Evolutionary conservation across 1,139 yeast species (phyloP), one percentile per base, ranked within the genome.

Genomic region (Debaryomyces coudertii): DNA sequence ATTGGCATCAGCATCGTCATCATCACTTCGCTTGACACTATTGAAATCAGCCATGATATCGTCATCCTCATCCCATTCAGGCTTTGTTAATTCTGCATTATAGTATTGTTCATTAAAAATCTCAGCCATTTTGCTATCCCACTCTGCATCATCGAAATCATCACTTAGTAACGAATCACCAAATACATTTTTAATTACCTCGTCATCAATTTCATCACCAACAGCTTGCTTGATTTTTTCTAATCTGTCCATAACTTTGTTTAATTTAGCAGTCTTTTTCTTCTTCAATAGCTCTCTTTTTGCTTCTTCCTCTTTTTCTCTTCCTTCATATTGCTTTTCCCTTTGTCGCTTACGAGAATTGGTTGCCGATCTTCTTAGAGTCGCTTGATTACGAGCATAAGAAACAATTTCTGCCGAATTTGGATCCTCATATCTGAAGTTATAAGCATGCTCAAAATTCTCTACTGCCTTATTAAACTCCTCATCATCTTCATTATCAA

Each of bases 311-410:
- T 78, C 84, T 53, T 76, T 69, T 33, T 66, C 69, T 50, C 76
- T 80, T 42, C 71, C 77, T 40, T 81, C 86, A 47, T 73, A 79
- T 63, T 83, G 82, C 61, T 75, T 79, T 43, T 90, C 93, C 71
- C 99, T 83, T 66, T 85, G 85, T 64, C 86, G 81, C 70, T 90
- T 90, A 58, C 99, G 81, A 16, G 87, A 68, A 54, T 84, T 83
- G 48, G 86, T 79, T 43, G 83, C 84, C 18, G 85, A 82, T 62
- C 99, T 80, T 69, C 99, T 84, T 58, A 90, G 76, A 0, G 98
- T 90, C 23, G 95, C 96, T 63, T 90, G 97, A 53, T 79, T 87
- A 78, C 99, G 90, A 4, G 99, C 98, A 71, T 93, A 95, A n/a
- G 96, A 85, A 27, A 90, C 86, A 64, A 95, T 89, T 60, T 93